phyloP scores from a whole-genome alignment of 2,329 filamentous ascomycete genomes.

The Sporothrix inflata region DNA sequence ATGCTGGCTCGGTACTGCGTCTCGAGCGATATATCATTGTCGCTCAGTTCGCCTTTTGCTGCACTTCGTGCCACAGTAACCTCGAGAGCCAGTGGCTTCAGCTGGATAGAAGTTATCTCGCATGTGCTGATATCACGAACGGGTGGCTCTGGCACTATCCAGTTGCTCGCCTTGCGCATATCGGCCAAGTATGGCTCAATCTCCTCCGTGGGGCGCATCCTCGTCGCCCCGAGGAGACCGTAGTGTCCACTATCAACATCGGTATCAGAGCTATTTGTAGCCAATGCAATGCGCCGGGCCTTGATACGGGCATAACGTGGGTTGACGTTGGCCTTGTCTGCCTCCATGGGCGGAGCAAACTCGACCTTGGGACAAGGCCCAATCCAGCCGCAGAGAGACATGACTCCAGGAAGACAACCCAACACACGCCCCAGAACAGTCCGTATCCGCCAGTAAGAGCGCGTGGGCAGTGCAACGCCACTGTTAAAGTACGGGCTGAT shows the following conservation, averaged over 20 bases:
- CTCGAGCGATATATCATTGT: neutral
- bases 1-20: neutral
- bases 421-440: neutral
- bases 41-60: neutral
- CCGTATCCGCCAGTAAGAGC: neutral
- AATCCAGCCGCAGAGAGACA: neutral
- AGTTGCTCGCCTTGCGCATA: neutral
- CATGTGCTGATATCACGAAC: neutral
- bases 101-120: neutral
- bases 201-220: neutral
- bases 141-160: neutral
- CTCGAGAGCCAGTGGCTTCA: too few relatives aligned
- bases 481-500: neutral
- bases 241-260: too few relatives aligned
- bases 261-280: too few relatives aligned
- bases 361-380: neutral
- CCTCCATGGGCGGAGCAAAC: neutral
- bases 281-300: neutral
- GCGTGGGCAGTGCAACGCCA: neutral
- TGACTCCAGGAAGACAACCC: neutral
- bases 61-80: too few relatives aligned
- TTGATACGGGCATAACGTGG: neutral
- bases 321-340: neutral
- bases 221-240: neutral
- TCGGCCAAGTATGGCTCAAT: neutral